Conservation (phyloP, 352 stramenopile species). For the Phytopythium litorale region DNA sequence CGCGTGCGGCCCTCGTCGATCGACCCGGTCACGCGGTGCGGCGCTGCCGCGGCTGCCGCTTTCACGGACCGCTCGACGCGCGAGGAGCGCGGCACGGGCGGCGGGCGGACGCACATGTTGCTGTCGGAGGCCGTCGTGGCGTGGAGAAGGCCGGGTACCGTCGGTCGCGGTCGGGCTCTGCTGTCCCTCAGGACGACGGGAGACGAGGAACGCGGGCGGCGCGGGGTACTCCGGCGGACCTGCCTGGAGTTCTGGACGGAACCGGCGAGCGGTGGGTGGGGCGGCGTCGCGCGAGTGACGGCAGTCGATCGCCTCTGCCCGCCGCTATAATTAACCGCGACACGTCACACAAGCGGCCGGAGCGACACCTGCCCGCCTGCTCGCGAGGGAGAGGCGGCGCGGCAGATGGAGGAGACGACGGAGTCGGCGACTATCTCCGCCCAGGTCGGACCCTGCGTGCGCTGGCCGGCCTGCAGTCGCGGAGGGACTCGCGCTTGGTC, state of each 20-base stretch:
- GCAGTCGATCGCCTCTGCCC: too few relatives aligned
- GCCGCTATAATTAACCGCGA: too few relatives aligned
- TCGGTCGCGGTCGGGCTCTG: neutral
- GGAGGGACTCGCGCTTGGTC: neutral
- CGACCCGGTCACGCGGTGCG: neutral
- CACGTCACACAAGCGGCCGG: too few relatives aligned
- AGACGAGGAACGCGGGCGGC: neutral
- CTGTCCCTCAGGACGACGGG: neutral
- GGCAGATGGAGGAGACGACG: too few relatives aligned
- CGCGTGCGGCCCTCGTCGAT: constrained; percentile 16
- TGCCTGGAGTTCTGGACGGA: too few relatives aligned
- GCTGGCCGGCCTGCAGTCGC: neutral
- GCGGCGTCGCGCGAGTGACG: too few relatives aligned
- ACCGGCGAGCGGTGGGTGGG: too few relatives aligned
- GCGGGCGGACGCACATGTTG: constrained; percentile 44
- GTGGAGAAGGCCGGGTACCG: neutral
- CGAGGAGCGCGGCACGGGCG: constrained; percentile 21
- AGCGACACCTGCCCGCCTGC: too few relatives aligned
- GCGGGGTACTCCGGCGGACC: too few relatives aligned
- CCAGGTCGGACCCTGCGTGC: neutral
- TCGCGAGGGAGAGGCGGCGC: neutral
- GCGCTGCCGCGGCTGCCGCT: constrained; percentile 5
- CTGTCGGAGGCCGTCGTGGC: neutral
- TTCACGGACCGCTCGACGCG: constrained; percentile 24
- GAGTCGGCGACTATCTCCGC: neutral